Base-by-base conservation (phyloP, 495 filamentous ascomycete genomes). In the Hyaloscypha finlandica region DNA sequence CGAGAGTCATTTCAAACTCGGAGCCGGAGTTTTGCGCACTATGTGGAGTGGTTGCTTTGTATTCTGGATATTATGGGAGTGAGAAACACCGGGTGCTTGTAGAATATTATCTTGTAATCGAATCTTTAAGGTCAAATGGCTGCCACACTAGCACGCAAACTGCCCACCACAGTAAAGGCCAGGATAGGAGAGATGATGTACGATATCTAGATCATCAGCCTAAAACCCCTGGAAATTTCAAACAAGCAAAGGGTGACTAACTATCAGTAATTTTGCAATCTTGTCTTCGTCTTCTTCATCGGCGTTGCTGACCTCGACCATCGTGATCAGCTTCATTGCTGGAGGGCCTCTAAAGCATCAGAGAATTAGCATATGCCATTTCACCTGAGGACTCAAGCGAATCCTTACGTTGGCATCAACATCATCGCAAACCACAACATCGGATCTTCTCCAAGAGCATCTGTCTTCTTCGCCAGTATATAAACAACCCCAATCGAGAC, bases 371-470 rank as follows among this genome's bases (percentile, higher is more conserved):
- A 1, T 25, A 25, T 25, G 25, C 25, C 25, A 25, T 25, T 25
- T 25, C 25, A 25, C 25, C 25, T 25, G 25, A 25, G 25, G 25
- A 25, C 25, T 25, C 25, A 25, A 25, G 25, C 25, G 25, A 2
- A 25, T 25, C 25, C 25, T 25, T 25, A 25, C 2, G 85, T 81
- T 0, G 91, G 89, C 86, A 93, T 92, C 29, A 92, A 71, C 89
- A 92, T 92, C 81, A 93, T 83, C 9, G 78, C 77, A 71, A 92
- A 93, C 88, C 88, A 93, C 22, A 93, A 73, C 51, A 94, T 86
- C 0, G 91, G 90, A 73, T 94, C 91, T 5, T 78, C 64, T 8
- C 79, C 75, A 2, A 93, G 74, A 8, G 88, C 20, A 20, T 71
- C 65, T 0, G 89, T 92, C 60, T 81, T 81, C 19, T 77, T 79